Evolutionary conservation across 768 basidiomycete genomes (phyloP).

Genomic region (Tulasnella sp.): DNA sequence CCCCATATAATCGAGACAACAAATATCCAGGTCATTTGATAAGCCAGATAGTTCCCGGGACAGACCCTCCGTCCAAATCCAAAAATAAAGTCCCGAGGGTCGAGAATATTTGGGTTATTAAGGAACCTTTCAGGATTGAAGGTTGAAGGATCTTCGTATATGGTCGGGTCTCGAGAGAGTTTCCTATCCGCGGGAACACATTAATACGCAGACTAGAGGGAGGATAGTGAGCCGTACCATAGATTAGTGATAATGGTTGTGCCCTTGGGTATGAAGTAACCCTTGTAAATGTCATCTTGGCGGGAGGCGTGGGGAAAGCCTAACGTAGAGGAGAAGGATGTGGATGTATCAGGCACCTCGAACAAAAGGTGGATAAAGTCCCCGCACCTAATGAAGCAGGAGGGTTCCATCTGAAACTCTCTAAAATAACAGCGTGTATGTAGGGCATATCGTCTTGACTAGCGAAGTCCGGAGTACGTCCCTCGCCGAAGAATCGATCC

Average conservation of each 20-base stretch:
- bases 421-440: conserved; percentile 19
- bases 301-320: conserved; percentile 17
- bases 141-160: neutral
- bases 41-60: neutral
- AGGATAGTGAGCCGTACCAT: neutral
- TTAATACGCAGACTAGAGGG: no score
- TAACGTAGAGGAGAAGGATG: no score
- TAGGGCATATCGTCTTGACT: conserved; percentile 21
- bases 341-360: neutral
- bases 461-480: neutral
- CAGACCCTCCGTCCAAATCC: conserved; percentile 21
- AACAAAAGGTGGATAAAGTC: neutral
- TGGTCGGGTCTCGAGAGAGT: neutral
- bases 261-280: conserved; percentile 31
- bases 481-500: conserved; percentile 5
- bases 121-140: neutral
- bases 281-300: conserved; percentile 32
- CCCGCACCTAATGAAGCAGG: neutral
- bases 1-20: neutral
- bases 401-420: conserved; percentile 17
- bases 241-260: conserved; percentile 20
- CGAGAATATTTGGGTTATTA: neutral
- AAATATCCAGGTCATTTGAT: neutral
- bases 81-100: conserved; percentile 7
- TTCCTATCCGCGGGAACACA: neutral